phyloP scores from a whole-genome alignment of 345 rosid species.

The Combretum micranthum region DNA sequence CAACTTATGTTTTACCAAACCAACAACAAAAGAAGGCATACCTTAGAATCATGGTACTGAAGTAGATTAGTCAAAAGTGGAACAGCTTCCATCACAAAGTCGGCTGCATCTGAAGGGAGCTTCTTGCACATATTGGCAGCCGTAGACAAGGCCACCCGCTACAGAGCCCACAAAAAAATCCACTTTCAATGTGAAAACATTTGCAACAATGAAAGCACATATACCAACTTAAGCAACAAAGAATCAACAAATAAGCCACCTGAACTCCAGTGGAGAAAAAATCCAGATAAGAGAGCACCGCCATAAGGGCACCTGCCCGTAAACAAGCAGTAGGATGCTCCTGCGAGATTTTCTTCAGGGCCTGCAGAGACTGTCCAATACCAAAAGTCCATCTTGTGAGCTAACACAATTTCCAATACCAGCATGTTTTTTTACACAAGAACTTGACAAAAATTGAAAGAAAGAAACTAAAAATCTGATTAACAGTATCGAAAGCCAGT shows the following conservation, averaged over 20 bases:
- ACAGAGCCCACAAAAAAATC: slow-evolving; percentile 10
- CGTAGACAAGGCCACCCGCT: slow-evolving; percentile 96
- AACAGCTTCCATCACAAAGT: slow-evolving; percentile 99
- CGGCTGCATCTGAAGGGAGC: slow-evolving; percentile 98
- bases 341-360: slow-evolving; percentile 97
- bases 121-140: slow-evolving; percentile 99
- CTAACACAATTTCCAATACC: not conserved
- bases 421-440: not conserved
- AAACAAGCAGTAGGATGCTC: slow-evolving; percentile 99
- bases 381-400: slow-evolving; percentile 6
- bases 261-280: slow-evolving; percentile 99
- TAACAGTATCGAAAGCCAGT: no score
- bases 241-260: slow-evolving; percentile 31
- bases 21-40: slow-evolving; percentile 11
- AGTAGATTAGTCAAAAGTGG: slow-evolving; percentile 95
- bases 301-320: slow-evolving; percentile 99
- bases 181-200: not conserved
- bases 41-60: slow-evolving; percentile 96
- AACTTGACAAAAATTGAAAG: not conserved
- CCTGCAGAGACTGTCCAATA: slow-evolving; percentile 79
- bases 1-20: not conserved
- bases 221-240: not conserved
- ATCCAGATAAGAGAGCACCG: slow-evolving; percentile 96
- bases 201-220: not conserved
- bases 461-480: no score